phyloP scores from a whole-genome alignment of 2,329 filamentous ascomycete genomes.

The Diplocarpon rosae region DNA sequence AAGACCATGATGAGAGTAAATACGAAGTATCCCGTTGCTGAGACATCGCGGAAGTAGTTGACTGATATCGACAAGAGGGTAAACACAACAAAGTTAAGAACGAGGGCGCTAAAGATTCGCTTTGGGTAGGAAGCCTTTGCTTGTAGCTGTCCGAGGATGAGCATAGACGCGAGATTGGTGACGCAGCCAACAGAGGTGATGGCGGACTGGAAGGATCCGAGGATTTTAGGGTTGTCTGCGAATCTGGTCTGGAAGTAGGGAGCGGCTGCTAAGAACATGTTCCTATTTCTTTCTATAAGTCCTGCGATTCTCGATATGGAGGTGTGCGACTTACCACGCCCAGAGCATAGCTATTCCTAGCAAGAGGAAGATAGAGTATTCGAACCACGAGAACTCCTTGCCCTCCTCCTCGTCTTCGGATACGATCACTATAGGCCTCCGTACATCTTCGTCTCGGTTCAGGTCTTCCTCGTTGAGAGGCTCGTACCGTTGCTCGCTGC shows the following conservation, averaged over 20 bases:
- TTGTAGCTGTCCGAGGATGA: constrained; percentile 72
- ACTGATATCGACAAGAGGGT: constrained; percentile 73
- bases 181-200: constrained; percentile 80
- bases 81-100: constrained; percentile 70
- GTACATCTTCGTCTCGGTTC: constrained; percentile 13
- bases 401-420: constrained; percentile 7
- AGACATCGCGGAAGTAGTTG: constrained; percentile 48
- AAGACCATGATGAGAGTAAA: constrained; percentile 80
- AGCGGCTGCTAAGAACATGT: constrained; percentile 94
- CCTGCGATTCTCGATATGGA: constrained; percentile 1
- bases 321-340: constrained; percentile 63
- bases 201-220: constrained; percentile 76
- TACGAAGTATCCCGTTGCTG: constrained; percentile 58
- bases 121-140: constrained; percentile 75
- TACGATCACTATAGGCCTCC: constrained; percentile 11
- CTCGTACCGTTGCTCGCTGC: constrained; percentile 20
- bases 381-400: constrained; percentile 66
- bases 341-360: constrained; percentile 91
- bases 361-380: constrained; percentile 76
- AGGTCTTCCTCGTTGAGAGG: constrained; percentile 14
- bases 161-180: constrained; percentile 67
- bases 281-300: constrained; percentile 46
- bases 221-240: constrained; percentile 55
- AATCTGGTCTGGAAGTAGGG: constrained; percentile 89
- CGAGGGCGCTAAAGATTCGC: constrained; percentile 67